Percentiles rank a stretch among this genome's conserved stretches.
Evolutionary conservation across 495 filamentous ascomycete genomes (phyloP).

Genomic region (Tuber brumale): DNA sequence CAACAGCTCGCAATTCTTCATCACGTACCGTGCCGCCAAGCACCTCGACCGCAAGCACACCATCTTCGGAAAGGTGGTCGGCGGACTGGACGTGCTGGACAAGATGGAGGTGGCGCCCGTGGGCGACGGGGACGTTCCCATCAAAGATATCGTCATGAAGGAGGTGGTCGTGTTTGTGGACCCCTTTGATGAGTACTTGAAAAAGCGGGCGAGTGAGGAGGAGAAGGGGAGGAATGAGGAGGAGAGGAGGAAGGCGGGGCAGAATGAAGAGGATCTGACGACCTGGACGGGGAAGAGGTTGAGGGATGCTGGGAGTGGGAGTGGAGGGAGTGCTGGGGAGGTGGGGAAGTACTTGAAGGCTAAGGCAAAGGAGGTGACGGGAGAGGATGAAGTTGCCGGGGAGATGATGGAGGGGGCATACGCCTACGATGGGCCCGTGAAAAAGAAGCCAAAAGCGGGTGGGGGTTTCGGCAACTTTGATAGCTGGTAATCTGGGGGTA

Average conservation of each 20-base stretch:
- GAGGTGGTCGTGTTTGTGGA: conserved; percentile 86
- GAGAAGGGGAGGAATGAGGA: conserved; percentile 50
- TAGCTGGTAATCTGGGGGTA: conserved; percentile 52
- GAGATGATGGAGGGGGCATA: conserved; percentile 54
- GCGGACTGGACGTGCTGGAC: conserved; percentile 63
- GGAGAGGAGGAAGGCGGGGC: conserved; percentile 48
- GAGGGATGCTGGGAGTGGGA: conserved; percentile 53
- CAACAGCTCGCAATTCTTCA: conserved; percentile 92
- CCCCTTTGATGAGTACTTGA: conserved; percentile 87
- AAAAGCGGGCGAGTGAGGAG: conserved; percentile 52
- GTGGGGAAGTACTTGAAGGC: conserved; percentile 71
- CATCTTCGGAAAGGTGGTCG: conserved; percentile 82
- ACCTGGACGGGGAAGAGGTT: conserved; percentile 91
- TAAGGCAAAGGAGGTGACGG: conserved; percentile 47
- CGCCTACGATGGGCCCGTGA: conserved; percentile 58
- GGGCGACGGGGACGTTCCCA: conserved; percentile 62
- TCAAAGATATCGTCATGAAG: conserved; percentile 68
- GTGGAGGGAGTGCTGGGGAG: conserved; percentile 45
- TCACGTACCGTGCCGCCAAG: conserved; percentile 71
- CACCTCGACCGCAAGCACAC: conserved; percentile 94
- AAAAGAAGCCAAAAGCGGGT: conserved; percentile 67
- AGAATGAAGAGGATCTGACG: conserved; percentile 68
- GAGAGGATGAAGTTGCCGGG: conserved; percentile 55
- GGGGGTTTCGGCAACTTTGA: conserved; percentile 95
- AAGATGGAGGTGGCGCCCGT: conserved; percentile 66